These are phyloP conservation scores for Xerocomellus amylosporus DNA, from an alignment of 768 basidiomycete species.

Conservation along the genomic window DNA sequence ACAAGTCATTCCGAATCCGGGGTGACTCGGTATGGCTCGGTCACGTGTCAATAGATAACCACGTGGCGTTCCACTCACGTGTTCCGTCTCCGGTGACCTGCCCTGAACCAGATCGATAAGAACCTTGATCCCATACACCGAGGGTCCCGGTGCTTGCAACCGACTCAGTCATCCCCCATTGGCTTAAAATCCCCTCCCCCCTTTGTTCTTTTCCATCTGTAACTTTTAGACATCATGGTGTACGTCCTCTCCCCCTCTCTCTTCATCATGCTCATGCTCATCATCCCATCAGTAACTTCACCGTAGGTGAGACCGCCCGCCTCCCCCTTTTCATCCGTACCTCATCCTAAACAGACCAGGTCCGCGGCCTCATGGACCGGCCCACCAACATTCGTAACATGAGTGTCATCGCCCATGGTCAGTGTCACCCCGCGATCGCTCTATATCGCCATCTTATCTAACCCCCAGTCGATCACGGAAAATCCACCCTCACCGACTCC, in stretches of 20 bases:
- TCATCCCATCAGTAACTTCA: constrained; percentile 71
- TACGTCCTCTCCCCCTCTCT: constrained; percentile 43
- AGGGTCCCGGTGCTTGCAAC: constrained; percentile 30
- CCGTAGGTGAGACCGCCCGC: constrained; percentile 59
- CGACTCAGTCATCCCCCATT: constrained; percentile 1
- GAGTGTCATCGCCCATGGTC: constrained; percentile 91
- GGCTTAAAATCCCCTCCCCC: constrained; percentile 1
- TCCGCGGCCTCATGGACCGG: constrained; percentile 83
- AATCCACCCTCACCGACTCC: constrained; percentile 98
- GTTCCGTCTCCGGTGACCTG: constrained; percentile 27
- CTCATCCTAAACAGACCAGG: constrained; percentile 58
- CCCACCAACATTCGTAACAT: constrained; percentile 94
- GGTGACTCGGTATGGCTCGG: constrained; percentile 8
- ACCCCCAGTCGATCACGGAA: constrained; percentile 93
- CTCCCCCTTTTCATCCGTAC: neutral
- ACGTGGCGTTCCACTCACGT: constrained; percentile 9
- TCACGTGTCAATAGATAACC: constrained; percentile 20
- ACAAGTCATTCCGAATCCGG: neutral
- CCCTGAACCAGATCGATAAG: constrained; percentile 51
- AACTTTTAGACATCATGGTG: constrained; percentile 73
- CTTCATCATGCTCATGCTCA: constrained; percentile 25
- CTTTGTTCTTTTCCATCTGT: constrained; percentile 27
- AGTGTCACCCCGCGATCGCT: constrained; percentile 29
- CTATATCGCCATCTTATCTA: constrained; percentile 19
- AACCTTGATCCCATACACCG: constrained; percentile 16